Base-by-base conservation (phyloP, 441 rosid genomes). In the Theobroma grandiflorum region DNA sequence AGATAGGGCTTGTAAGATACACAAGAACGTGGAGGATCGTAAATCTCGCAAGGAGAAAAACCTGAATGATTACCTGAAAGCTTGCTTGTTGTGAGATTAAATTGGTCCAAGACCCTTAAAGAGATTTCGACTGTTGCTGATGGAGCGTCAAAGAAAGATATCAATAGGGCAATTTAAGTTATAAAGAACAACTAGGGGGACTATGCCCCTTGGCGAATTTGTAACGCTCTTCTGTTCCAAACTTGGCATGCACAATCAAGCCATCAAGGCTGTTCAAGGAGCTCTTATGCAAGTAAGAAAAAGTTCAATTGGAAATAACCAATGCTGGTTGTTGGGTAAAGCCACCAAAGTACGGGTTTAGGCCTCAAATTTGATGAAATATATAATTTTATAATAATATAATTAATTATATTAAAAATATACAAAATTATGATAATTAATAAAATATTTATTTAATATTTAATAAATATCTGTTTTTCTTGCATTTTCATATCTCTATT, bases 181-280 rank as follows among this genome's bases (percentile, higher is more conserved):
- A 78, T 78, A 16, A 66, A 77, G 70, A 81, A 65, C 82, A 77
- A 6, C 49, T 81, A 69, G 84, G 80, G 74, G 80, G 80, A 81
- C 84, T 83, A 64, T 78, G 88, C 85, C 31, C 81, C 78, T 84
- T 37, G 82, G 81, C 53, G 84, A 79, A 52, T 72, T 77, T 15
- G 67, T 77, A 74, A 83, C 80, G 79, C 88, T 84, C 4, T 87
- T 87, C 43, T 85, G 85, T 80, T 84, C 84, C 18, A 81, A 73
- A 62, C 83, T 87, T 82, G 82, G 82, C 74, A 78, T 84, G 86
- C 74, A 80, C 1, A 5, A 52, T 70, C 81, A 82, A 81, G 86
- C 78, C 26, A 85, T 86, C 37, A 84, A 82, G 81, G 87, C 89
- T 16, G 86, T 86, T n/a, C 86, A 86, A 74, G 89, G 82, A 71